Evolutionary conservation across 495 filamentous ascomycete species (phyloP), one percentile per base, ranked within the genome.

Genomic region (Achaetomiella virescens): DNA sequence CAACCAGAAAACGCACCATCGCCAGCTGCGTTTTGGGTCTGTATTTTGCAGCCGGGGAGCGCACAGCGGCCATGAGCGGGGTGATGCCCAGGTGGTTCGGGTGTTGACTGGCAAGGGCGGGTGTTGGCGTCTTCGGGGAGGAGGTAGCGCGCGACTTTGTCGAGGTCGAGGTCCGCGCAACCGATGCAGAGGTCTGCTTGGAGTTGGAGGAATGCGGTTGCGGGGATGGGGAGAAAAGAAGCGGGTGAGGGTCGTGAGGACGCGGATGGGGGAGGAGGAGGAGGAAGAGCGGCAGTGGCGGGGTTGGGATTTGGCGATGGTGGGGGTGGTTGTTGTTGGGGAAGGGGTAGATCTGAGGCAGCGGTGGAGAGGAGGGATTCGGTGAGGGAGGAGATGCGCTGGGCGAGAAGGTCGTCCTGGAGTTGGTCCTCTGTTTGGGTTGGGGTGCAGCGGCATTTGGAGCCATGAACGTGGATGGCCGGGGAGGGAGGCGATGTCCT

Each of bases 181-280:
- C 46, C 61, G 36, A 59, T 36, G 55, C 55, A 61, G 7, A 66
- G 52, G 45, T 63, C 61, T 21, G 61, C 42, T 38, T 61, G 48
- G 17, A 27, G 44, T 0, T 29, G 42, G 41, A 37, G n/a, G 33
- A 8, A 17, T 10, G 48, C 43, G 50, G n/a, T 51, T 2, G 55
- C 0, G 35, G 44, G 6, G 52, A 42, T 2, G 40, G 12, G 42
- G 12, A 24, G 42, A 27, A 33, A 54, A 54, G 38, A 56, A 25
- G 44, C 54, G 54, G 54, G 46, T n/a, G 12, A 56, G 44, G 54
- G 25, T 41, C 3, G 27, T 24, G 46, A 48, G 36, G 41, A 47
- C 0, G 36, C 3, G 8, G 54, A 10, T 22, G 0, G 40, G 15
- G 7, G 24, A 6, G 5, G 49, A 40, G 14, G 3, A 31, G 31